phyloP scores from a whole-genome alignment of 108 stramenopile genomes.

The Cyclostephanos invisitatus region DNA sequence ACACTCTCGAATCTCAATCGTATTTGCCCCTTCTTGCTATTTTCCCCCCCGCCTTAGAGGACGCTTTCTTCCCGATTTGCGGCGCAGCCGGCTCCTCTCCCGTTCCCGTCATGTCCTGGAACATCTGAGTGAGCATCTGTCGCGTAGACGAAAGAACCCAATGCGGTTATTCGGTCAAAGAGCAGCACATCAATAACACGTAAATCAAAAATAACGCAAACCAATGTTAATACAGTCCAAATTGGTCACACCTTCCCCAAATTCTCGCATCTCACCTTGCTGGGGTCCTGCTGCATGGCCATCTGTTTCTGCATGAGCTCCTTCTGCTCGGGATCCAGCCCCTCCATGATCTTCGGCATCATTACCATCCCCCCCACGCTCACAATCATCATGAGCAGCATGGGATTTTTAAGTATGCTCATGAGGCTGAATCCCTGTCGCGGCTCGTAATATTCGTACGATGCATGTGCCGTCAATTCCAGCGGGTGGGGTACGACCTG shows the following conservation, averaged over 20 bases:
- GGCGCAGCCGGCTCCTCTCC: constrained; percentile 39
- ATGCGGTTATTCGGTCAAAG: background rate
- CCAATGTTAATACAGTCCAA: background rate
- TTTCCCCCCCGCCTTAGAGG: constrained; percentile 53
- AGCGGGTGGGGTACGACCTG: constrained; percentile 66
- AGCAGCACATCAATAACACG: background rate
- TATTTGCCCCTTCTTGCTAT: constrained; percentile 44
- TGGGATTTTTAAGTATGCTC: constrained; percentile 84
- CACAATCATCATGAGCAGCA: constrained; percentile 87
- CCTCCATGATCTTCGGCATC: constrained; percentile 93
- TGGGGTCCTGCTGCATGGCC: constrained; percentile 86
- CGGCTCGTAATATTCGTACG: constrained; percentile 80
- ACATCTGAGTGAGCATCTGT: constrained; percentile 75
- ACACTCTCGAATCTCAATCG: constrained; percentile 9
- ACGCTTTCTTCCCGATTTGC: constrained; percentile 37
- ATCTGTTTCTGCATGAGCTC: constrained; percentile 86
- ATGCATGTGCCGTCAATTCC: constrained; percentile 71
- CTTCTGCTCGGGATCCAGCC: constrained; percentile 85
- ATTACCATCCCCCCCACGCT: constrained; percentile 71
- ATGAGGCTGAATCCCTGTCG: constrained; percentile 68
- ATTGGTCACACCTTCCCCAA: background rate
- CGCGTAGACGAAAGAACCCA: background rate
- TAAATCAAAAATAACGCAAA: background rate
- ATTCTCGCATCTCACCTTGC: constrained; percentile 44
- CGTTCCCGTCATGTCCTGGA: constrained; percentile 60